Evolutionary conservation across 257 asterid genomes (phyloP).

Genomic region (Galeopsis tetrahit): DNA sequence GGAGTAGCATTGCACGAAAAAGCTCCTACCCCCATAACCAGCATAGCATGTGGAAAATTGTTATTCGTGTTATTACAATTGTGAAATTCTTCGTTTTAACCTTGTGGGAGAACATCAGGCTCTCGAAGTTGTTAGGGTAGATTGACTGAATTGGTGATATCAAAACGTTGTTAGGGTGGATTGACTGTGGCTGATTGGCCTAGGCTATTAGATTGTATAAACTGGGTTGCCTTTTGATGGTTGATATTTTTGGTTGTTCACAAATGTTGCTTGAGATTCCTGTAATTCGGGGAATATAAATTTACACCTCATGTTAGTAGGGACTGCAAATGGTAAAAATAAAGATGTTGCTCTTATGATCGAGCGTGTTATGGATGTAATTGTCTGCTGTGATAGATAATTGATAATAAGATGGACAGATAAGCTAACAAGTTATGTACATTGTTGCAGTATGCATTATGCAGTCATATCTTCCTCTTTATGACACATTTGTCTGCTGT

Average conservation of each 20-base stretch:
- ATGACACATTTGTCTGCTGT: neutral
- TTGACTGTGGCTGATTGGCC: slow-evolving; percentile 1
- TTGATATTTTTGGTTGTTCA: neutral
- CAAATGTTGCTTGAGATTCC: neutral
- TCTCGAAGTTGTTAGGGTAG: neutral
- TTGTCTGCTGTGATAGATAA: slow-evolving; percentile 2
- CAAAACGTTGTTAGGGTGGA: neutral
- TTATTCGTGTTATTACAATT: neutral
- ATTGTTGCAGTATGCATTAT: neutral
- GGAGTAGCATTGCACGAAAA: neutral
- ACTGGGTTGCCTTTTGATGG: slow-evolving; percentile 8
- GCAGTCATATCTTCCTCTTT: neutral
- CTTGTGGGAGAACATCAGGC: neutral
- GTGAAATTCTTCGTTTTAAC: slow-evolving; percentile 5
- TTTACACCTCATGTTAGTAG: neutral
- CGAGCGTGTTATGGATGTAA: neutral
- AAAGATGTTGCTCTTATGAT: slow-evolving; percentile 10
- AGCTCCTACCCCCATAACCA: slow-evolving; percentile 1
- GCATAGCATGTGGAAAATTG: neutral
- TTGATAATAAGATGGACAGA: neutral
- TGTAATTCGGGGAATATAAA: neutral
- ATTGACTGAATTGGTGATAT: slow-evolving; percentile 10
- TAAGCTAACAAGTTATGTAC: slow-evolving; percentile 6
- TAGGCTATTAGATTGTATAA: neutral
- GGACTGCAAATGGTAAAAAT: neutral